Base-by-base conservation (phyloP, 768 basidiomycete species). In the Exidia glandulosa region DNA sequence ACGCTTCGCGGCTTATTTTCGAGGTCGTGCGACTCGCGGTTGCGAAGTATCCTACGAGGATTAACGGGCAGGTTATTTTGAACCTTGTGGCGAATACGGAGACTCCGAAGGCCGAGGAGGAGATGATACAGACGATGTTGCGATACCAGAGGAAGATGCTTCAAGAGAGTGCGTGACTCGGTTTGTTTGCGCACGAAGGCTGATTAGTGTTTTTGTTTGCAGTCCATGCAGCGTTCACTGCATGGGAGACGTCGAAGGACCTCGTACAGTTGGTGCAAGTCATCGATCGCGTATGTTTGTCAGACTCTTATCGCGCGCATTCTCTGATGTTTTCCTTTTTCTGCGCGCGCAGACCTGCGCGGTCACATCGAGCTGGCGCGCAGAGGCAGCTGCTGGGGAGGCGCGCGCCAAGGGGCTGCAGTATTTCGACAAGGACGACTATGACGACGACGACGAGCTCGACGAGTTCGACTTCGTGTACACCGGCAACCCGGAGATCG, bases 401-500 rank as follows among this genome's bases (percentile, higher is more conserved):
- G 9, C 31, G 23, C 47, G 30, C n/a, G n/a, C 32, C 23, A 29
- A 50, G 50, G 48, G 47, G 7, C 32, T 32, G 16, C 27, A 33
- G 47, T 56, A 56, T 56, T 19, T 19, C 9, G 56, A 57, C 32
- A 34, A 10, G 34, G 41, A 19, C 41, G 41, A 19, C 41, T 14
- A 45, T 19, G 41, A 19, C 41, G 41, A 19, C n/a, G n/a, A n/a
- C n/a, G n/a, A n/a, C n/a, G n/a, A n/a, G n/a, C n/a, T n/a, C n/a
- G n/a, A n/a, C n/a, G n/a, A n/a, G n/a, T n/a, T n/a, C n/a, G n/a
- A n/a, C n/a, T n/a, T n/a, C n/a, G n/a, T 13, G 9, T 19, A 23
- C 41, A 14, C 34, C 34, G 34, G 50, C 12, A 13, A 10, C 50
- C 50, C 54, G 32, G 9, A n/a, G 65, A 68, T 37, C 14, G 64